Evolutionary conservation across 2,329 filamentous ascomycete genomes (phyloP).

Genomic region (Zasmidium citrigriseum): DNA sequence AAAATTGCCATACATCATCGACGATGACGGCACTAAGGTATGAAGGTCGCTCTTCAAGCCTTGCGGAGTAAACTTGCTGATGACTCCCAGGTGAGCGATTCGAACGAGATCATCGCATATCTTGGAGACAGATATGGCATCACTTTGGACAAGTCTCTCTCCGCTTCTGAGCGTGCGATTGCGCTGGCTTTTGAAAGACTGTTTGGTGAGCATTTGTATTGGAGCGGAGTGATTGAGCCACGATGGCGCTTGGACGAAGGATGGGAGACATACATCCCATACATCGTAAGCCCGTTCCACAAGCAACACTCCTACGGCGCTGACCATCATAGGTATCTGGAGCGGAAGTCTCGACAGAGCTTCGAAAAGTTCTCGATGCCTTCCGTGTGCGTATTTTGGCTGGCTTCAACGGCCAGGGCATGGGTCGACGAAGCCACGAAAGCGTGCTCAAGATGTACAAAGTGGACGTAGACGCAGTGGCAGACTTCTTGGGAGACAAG

Average conservation of each 20-base stretch:
- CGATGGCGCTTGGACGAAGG: slow-evolving; percentile 11
- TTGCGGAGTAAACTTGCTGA: background rate
- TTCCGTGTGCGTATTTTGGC: slow-evolving; percentile 11
- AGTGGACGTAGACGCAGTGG: slow-evolving; percentile 10
- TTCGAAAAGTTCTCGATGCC: slow-evolving; percentile 8
- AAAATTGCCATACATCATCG: slow-evolving; percentile 13
- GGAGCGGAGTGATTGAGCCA: slow-evolving; percentile 12
- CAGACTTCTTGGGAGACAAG: slow-evolving; percentile 9
- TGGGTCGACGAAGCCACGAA: slow-evolving; percentile 4
- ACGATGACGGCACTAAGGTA: slow-evolving; percentile 14
- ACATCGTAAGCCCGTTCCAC: slow-evolving; percentile 1
- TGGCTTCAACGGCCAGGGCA: slow-evolving; percentile 13
- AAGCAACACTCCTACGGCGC: background rate
- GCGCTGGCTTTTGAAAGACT: slow-evolving; percentile 8
- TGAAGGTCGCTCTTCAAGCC: background rate
- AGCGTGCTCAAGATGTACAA: slow-evolving; percentile 11
- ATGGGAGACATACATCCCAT: slow-evolving; percentile 13
- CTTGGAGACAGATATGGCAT: slow-evolving; percentile 5
- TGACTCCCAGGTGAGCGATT: slow-evolving; percentile 10
- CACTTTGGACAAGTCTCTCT: slow-evolving; percentile 7
- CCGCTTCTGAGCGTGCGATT: slow-evolving; percentile 2
- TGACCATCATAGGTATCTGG: slow-evolving; percentile 1
- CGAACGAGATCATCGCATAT: slow-evolving; percentile 9
- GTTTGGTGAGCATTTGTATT: slow-evolving; percentile 9
- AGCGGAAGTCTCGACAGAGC: slow-evolving; percentile 5